Conservation (phyloP, 805 yeast genomes). For the Candida qinlingensis region DNA sequence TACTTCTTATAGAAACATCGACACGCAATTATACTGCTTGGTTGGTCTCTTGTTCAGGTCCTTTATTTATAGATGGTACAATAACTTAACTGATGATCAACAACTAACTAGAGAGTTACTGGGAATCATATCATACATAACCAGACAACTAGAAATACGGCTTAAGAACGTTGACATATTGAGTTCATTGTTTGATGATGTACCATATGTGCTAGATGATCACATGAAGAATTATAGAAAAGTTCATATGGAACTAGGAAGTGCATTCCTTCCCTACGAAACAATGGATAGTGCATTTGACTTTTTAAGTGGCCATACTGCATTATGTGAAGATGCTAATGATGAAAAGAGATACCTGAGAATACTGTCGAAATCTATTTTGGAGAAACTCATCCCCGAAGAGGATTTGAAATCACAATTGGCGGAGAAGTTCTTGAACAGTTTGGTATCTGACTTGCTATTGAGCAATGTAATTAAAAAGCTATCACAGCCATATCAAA, state of each 20-base stretch:
- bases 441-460: constrained; percentile 38
- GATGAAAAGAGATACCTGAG: constrained; percentile 31
- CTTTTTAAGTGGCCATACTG: constrained; percentile 30
- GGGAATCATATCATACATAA: constrained; percentile 33
- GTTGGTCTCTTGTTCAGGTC: constrained; percentile 41
- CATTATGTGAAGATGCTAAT: constrained; percentile 22
- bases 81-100: constrained; percentile 33
- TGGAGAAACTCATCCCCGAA: constrained; percentile 33
- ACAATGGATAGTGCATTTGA: constrained; percentile 31
- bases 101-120: constrained; percentile 38
- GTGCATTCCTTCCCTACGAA: constrained; percentile 28
- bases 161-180: constrained; percentile 29
- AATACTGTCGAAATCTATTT: constrained; percentile 30
- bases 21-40: constrained; percentile 40
- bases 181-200: constrained; percentile 37
- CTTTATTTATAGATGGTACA: constrained; percentile 45
- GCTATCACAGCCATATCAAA: constrained; percentile 45
- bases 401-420: constrained; percentile 36
- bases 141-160: constrained; percentile 33
- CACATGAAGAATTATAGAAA: constrained; percentile 30
- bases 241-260: constrained; percentile 24
- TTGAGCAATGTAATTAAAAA: constrained; percentile 38
- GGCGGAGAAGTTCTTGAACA: constrained; percentile 33
- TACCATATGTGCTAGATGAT: constrained; percentile 35
- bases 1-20: constrained; percentile 35